Evolutionary conservation across 140 eudicot species (phyloP), one percentile per base, ranked within the genome.

Genomic region (Cichorium intybus): DNA sequence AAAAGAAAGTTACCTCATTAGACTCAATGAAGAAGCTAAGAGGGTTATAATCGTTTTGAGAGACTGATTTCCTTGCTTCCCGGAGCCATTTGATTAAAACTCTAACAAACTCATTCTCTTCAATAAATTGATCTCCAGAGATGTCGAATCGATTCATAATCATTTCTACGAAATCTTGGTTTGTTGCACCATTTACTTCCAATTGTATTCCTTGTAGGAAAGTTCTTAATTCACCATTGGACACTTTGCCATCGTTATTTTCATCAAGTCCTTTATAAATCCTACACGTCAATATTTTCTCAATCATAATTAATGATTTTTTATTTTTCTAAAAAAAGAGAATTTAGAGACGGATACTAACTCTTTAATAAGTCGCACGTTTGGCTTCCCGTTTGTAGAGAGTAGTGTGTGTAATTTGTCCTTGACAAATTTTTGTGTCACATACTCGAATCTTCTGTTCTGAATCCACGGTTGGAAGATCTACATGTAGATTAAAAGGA

Each of bases 391-490:
- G 15, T 75, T 79, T 17, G 47, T 37, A 11, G 82, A 67, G 35
- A 83, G 73, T 16, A 83, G 80, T 8, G 54, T 60, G 41, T 65
- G 61, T 47, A 83, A 60, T 77, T 60, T 83, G 75, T 66, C 77
- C 62, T 69, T 76, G 37, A 77, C 85, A 69, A 75, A 76, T n/a
- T 69, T 76, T 54, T 63, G 79, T 60, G 77, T 64, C 85, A 83
- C 47, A 53, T 75, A 76, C 56, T 72, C 88, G 48, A 75, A 76
- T 70, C 47, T 76, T 58, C 88, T 75, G 55, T 79, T 79, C 66
- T 76, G 82, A 39, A 79, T 66, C 82, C 80, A 79, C 53, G 88
- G 88, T 60, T 76, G 77, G 66, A 83, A 83, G 24, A 79, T 54
- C 88, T 83, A 66, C 76, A 73, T 46, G 26, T 37, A 57, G 12